phyloP scores from a whole-genome alignment of 306 rosid species.

The Notholithocarpus densiflorus region DNA sequence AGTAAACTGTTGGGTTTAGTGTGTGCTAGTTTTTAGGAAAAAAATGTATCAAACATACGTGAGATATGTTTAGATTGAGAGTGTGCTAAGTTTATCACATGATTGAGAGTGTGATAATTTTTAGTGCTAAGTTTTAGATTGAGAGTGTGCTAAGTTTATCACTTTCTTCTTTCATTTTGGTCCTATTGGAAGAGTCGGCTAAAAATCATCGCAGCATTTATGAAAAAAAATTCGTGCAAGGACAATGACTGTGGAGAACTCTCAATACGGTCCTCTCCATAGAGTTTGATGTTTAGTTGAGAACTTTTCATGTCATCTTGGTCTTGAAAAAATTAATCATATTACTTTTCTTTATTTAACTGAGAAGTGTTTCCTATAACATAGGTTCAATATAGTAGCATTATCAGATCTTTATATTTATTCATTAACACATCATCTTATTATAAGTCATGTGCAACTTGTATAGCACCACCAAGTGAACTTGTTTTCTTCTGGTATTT shows the following conservation, averaged over 20 bases:
- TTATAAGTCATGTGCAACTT: too few relatives aligned
- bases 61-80: too few relatives aligned
- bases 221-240: not conserved
- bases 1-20: too few relatives aligned
- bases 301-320: not conserved
- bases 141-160: too few relatives aligned
- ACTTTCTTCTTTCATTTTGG: not conserved
- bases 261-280: not conserved
- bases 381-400: not conserved
- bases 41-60: accelerated
- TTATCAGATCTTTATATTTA: too few relatives aligned
- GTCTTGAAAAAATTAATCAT: not conserved
- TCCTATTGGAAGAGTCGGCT: not conserved
- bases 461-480: not conserved
- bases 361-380: not conserved
- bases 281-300: not conserved
- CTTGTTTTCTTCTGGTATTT: not conserved
- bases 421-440: too few relatives aligned
- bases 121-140: too few relatives aligned
- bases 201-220: not conserved
- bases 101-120: too few relatives aligned
- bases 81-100: too few relatives aligned
- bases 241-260: not conserved
- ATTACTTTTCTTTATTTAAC: not conserved
- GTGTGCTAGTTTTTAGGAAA: too few relatives aligned